phyloP scores from a whole-genome alignment of 805 yeast genomes.

The Clavispora fructus region DNA sequence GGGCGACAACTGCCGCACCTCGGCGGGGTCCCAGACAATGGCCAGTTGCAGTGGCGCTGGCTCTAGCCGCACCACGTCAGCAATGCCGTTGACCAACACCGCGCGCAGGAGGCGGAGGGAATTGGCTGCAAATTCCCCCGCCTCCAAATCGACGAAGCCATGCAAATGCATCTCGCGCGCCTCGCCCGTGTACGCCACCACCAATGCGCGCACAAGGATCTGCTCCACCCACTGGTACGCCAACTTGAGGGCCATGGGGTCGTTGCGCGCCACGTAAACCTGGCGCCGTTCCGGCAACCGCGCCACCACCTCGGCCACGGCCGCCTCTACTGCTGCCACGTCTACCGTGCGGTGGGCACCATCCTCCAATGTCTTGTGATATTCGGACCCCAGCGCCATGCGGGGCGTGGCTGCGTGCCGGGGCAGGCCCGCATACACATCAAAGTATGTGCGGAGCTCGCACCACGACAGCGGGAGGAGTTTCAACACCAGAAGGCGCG shows the following conservation, averaged over 20 bases:
- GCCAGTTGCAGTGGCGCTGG: not conserved
- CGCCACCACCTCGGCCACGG: constrained; percentile 7
- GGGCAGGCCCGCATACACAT: constrained; percentile 42
- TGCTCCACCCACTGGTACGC: constrained; percentile 38
- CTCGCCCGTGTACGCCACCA: constrained; percentile 42
- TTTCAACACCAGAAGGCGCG: constrained; percentile 54
- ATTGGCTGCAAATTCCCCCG: constrained; percentile 10
- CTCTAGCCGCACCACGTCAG: constrained; percentile 7
- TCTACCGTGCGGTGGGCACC: constrained; percentile 46
- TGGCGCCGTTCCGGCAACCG: constrained; percentile 2
- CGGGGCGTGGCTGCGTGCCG: constrained; percentile 26
- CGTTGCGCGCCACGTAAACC: not conserved
- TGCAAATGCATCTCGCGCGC: constrained; percentile 63
- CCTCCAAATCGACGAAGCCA: constrained; percentile 37
- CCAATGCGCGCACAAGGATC: constrained; percentile 32
- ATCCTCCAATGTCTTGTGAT: constrained; percentile 12
- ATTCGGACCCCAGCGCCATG: constrained; percentile 41
- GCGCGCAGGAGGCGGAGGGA: constrained; percentile 13
- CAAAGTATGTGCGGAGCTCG: constrained; percentile 54
- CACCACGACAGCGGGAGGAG: constrained; percentile 62
- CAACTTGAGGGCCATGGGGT: constrained; percentile 5
- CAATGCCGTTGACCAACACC: constrained; percentile 57
- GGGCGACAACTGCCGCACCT: not conserved
- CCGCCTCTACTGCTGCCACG: constrained; percentile 15
- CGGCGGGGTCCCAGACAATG: not conserved